phyloP scores from a whole-genome alignment of 2,329 filamentous ascomycete species.

The Didymella pinodella region DNA sequence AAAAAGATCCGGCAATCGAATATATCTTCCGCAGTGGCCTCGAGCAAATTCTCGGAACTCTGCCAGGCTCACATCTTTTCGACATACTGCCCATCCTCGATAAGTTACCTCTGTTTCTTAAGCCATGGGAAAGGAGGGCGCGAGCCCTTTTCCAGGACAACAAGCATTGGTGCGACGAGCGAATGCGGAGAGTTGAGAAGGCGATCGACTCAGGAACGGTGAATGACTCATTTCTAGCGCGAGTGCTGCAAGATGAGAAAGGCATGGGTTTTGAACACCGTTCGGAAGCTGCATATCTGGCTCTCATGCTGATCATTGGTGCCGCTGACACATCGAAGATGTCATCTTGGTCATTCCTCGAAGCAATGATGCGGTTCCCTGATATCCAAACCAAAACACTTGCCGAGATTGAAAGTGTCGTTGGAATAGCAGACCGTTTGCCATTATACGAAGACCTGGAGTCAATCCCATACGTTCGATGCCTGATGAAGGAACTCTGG shows the following conservation, averaged over 20 bases:
- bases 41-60: slow-evolving; percentile 15
- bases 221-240: slow-evolving; percentile 11
- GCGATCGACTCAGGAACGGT: background rate
- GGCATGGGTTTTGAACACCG: slow-evolving; percentile 9
- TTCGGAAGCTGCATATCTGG: slow-evolving; percentile 19
- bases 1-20: slow-evolving; percentile 14
- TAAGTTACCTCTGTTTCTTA: slow-evolving; percentile 10
- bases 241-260: slow-evolving; percentile 15
- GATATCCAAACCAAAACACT: slow-evolving; percentile 57
- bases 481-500: slow-evolving; percentile 64
- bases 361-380: slow-evolving; percentile 60
- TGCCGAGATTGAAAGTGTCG: slow-evolving; percentile 52
- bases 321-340: slow-evolving; percentile 20
- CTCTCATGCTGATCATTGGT: slow-evolving; percentile 23
- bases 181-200: slow-evolving; percentile 10
- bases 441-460: slow-evolving; percentile 34
- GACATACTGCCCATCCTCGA: slow-evolving; percentile 16
- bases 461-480: slow-evolving; percentile 62
- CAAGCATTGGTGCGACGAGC: slow-evolving; percentile 12
- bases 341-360: slow-evolving; percentile 49
- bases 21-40: slow-evolving; percentile 17
- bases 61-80: slow-evolving; percentile 13
- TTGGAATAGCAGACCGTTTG: slow-evolving; percentile 53
- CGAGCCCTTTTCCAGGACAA: slow-evolving; percentile 15
- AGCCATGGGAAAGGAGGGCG: slow-evolving; percentile 18